These are phyloP conservation scores for Trichoderma endophyticum DNA, from an alignment of 2,329 filamentous ascomycete genomes.

Conservation along the genomic window DNA sequence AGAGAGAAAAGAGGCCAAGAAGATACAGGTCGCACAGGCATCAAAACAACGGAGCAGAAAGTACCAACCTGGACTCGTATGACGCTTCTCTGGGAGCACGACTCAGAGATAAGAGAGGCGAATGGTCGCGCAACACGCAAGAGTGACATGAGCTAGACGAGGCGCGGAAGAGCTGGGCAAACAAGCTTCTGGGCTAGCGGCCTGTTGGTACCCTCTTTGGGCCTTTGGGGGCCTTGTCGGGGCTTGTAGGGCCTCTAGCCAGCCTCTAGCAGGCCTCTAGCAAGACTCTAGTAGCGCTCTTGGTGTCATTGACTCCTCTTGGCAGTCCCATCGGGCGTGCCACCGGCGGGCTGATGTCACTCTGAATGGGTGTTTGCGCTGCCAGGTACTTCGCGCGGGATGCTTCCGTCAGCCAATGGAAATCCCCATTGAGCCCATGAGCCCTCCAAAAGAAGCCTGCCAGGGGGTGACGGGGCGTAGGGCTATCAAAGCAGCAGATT, in stretches of 20 bases:
- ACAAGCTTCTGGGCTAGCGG: constrained; percentile 7
- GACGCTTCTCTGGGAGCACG: neutral
- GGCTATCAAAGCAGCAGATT: neutral
- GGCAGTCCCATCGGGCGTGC: neutral
- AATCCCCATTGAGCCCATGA: neutral
- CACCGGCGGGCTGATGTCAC: constrained; percentile 2
- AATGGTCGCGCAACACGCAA: constrained; percentile 16
- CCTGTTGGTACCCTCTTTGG: neutral
- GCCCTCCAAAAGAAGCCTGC: constrained; percentile 10
- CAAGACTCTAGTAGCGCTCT: neutral
- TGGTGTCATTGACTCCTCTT: neutral
- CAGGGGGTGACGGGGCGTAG: neutral
- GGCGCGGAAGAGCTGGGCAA: constrained; percentile 7
- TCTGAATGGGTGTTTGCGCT: neutral
- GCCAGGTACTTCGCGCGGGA: constrained; percentile 7
- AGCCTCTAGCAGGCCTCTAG: neutral
- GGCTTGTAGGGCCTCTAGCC: neutral
- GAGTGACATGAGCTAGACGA: constrained; percentile 8
- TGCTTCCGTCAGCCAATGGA: neutral
- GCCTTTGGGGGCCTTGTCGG: neutral
- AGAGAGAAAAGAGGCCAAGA: neutral
- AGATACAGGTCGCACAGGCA: neutral
- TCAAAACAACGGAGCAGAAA: neutral
- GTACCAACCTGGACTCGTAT: neutral
- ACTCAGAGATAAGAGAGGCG: constrained; percentile 7